Evolutionary conservation across 1,284 basidiomycete species (phyloP).

Genomic region (Apiotrichum akiyoshidainum): DNA sequence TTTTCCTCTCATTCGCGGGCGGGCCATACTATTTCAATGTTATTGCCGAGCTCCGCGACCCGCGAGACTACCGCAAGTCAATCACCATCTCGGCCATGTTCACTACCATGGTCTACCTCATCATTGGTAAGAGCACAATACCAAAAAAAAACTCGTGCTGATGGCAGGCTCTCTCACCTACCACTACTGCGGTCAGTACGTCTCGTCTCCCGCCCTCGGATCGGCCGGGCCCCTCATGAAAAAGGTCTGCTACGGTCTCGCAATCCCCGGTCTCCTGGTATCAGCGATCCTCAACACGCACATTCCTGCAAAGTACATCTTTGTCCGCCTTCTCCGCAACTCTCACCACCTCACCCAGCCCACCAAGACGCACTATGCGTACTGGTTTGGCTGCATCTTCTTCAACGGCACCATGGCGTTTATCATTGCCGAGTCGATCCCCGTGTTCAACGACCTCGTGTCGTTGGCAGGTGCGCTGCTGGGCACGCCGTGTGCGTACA

Average conservation of each 20-base stretch:
- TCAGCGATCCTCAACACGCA: conserved; percentile 14
- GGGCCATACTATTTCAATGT: conserved; percentile 31
- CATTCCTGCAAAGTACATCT: conserved; percentile 27
- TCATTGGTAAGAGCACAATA: not conserved
- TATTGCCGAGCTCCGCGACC: conserved; percentile 41
- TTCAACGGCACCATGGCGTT: conserved; percentile 24
- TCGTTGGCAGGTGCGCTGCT: conserved; percentile 32
- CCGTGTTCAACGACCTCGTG: conserved; percentile 29
- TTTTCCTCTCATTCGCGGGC: conserved; percentile 32
- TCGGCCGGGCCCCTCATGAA: conserved; percentile 29
- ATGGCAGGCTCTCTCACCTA: conserved; percentile 26
- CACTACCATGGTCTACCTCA: conserved; percentile 23
- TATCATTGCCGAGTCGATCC: conserved; percentile 25
- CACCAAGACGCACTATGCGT: conserved; percentile 33
- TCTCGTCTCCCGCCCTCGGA: conserved; percentile 38
- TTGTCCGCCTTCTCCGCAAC: conserved; percentile 39
- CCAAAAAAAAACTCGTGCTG: too few relatives aligned
- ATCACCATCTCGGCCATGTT: conserved; percentile 21
- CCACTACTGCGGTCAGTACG: conserved; percentile 29
- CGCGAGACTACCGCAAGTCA: conserved; percentile 24
- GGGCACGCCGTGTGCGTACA: conserved; percentile 19
- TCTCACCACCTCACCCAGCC: conserved; percentile 37
- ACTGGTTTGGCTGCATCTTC: conserved; percentile 33
- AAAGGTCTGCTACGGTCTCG: conserved; percentile 46
- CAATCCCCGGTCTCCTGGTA: conserved; percentile 36